Evolutionary conservation across 202 grass and related monocot species (phyloP).

Genomic region (Setaria italica): DNA sequence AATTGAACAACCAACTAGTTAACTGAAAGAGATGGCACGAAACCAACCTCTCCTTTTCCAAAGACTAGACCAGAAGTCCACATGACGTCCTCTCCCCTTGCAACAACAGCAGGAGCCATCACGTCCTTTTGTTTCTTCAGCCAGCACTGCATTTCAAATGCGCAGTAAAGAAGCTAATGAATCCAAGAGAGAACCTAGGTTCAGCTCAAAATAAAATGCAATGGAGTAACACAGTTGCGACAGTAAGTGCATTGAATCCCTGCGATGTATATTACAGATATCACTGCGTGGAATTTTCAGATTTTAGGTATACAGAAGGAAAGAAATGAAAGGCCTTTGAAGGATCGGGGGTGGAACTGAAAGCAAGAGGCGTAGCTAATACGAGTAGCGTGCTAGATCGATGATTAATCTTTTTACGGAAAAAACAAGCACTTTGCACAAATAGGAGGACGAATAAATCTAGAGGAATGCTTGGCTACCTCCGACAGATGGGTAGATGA

Average conservation of each 20-base stretch:
- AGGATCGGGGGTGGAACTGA: background rate
- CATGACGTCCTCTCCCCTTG: slow-evolving; percentile 64
- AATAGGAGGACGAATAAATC: background rate
- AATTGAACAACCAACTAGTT: background rate
- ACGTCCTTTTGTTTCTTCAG: slow-evolving; percentile 87
- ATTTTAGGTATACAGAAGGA: background rate
- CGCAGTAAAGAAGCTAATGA: slow-evolving; percentile 4
- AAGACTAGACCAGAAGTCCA: slow-evolving; percentile 92
- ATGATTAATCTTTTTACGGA: background rate
- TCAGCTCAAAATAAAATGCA: no score
- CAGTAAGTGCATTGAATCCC: no score
- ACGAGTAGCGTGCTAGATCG: background rate
- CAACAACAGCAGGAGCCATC: slow-evolving; percentile 61
- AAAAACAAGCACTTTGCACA: slow-evolving; percentile 12
- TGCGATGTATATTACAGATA: no score
- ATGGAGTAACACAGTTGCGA: no score
- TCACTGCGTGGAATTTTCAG: background rate
- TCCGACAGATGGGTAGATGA: background rate
- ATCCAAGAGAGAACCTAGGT: background rate
- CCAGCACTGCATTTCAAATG: slow-evolving; percentile 72
- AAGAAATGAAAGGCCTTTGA: background rate
- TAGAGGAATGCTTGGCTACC: background rate
- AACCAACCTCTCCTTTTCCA: slow-evolving; percentile 67
- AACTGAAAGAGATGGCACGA: slow-evolving; percentile 1
- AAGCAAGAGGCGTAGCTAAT: background rate